phyloP scores from a whole-genome alignment of 352 stramenopile species.

The Halophytophthora polymorphica region DNA sequence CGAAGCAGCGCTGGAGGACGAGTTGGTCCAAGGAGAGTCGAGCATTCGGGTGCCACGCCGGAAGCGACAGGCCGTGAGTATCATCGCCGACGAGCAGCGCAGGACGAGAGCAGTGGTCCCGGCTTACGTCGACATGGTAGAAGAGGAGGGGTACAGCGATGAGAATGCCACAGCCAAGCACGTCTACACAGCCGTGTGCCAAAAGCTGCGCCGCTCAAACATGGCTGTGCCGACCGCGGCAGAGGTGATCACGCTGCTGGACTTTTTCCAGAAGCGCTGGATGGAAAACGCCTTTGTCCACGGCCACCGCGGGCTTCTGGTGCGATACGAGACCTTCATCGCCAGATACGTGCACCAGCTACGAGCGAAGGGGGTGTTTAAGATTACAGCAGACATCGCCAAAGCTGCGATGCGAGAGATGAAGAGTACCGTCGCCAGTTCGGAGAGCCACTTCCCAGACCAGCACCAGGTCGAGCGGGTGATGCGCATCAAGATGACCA shows the following conservation, averaged over 20 bases:
- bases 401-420: constrained; percentile 37
- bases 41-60: constrained; percentile 1
- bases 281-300: constrained; percentile 29
- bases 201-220: constrained; percentile 30
- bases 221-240: constrained; percentile 45
- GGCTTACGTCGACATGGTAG: constrained; percentile 49
- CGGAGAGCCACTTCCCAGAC: constrained; percentile 46
- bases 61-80: constrained; percentile 23
- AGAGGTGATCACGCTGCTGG: constrained; percentile 29
- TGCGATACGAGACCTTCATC: constrained; percentile 63
- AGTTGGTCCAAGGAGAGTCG: constrained; percentile 11
- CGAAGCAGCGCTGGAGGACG: constrained; percentile 23
- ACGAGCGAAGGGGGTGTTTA: constrained; percentile 12
- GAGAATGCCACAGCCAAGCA: constrained; percentile 28
- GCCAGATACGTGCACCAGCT: constrained; percentile 35
- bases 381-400: constrained; percentile 13
- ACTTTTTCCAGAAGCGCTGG: constrained; percentile 41
- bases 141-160: constrained; percentile 56
- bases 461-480: constrained; percentile 29
- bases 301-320: constrained; percentile 38
- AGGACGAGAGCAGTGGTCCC: constrained; percentile 24
- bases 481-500: constrained; percentile 34
- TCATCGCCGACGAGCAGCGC: constrained; percentile 9
- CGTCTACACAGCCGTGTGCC: constrained; percentile 36
- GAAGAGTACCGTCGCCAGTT: constrained; percentile 44